phyloP scores from a whole-genome alignment of 345 rosid genomes.

The Populus alba region DNA sequence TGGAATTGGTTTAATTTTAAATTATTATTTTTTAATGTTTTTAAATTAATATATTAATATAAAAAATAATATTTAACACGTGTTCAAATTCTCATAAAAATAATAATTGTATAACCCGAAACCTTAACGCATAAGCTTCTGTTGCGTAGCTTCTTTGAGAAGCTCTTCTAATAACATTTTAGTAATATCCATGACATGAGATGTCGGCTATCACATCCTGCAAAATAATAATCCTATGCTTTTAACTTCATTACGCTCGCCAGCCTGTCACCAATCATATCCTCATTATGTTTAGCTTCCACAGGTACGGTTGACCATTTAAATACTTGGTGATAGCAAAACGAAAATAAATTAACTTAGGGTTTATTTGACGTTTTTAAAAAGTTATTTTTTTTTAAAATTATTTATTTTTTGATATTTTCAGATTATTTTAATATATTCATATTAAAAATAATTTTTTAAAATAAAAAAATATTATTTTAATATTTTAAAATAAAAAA shows the following conservation, averaged over 20 bases:
- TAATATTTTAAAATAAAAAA: too few species aligned
- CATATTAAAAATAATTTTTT: too few species aligned
- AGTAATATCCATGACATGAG: background rate
- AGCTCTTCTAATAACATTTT: conserved; percentile 1
- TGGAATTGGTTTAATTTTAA: too few species aligned
- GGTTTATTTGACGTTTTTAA: too few species aligned
- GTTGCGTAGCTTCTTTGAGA: conserved; percentile 21
- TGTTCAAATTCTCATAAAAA: background rate
- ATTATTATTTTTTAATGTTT: background rate
- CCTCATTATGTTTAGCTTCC: background rate
- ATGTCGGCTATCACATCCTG: background rate
- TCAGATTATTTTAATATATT: too few species aligned
- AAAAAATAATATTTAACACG: too few species aligned
- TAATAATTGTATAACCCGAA: conserved; percentile 1
- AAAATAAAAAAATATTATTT: too few species aligned
- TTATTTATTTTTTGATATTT: too few species aligned
- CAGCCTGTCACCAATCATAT: conserved; percentile 12
- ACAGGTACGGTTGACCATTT: background rate
- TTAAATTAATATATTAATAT: background rate
- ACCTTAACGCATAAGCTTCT: conserved; percentile 15
- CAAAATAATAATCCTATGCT: background rate
- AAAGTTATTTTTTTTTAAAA: too few species aligned
- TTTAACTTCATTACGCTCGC: background rate
- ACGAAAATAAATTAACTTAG: too few species aligned
- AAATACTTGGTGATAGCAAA: background rate